Evolutionary conservation across 768 basidiomycete species (phyloP).

Genomic region (Boletus eberwhitei): DNA sequence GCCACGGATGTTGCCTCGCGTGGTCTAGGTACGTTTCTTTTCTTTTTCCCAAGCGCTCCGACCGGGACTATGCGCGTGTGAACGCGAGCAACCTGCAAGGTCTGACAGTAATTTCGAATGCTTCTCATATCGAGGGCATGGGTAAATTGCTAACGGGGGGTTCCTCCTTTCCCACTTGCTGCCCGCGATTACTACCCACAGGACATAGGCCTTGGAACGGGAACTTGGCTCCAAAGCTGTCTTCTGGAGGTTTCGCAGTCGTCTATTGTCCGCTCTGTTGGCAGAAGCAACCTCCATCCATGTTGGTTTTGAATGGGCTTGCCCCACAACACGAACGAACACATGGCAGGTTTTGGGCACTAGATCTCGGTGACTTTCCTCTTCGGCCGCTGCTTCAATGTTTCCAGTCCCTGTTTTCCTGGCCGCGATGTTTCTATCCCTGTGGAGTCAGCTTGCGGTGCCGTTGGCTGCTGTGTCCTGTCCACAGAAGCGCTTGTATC

Average conservation of each 20-base stretch:
- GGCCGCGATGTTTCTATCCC: slow-evolving; percentile 23
- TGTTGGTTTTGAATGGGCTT: slow-evolving; percentile 23
- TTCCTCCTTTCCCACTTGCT: slow-evolving; percentile 15
- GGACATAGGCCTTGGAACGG: slow-evolving; percentile 23
- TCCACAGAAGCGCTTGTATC: slow-evolving; percentile 32
- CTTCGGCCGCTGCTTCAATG: slow-evolving; percentile 21
- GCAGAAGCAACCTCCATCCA: slow-evolving; percentile 17
- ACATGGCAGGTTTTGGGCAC: slow-evolving; percentile 21
- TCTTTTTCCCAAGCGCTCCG: slow-evolving; percentile 33
- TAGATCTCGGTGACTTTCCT: slow-evolving; percentile 25
- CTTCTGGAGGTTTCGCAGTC: slow-evolving; percentile 17
- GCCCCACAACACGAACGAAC: slow-evolving; percentile 18
- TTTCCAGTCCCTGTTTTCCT: slow-evolving; percentile 23
- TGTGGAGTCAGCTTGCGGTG: slow-evolving; percentile 17
- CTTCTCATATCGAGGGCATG: slow-evolving; percentile 19
- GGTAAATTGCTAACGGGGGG: slow-evolving; percentile 21
- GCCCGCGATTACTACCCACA: slow-evolving; percentile 26
- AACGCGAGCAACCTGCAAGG: slow-evolving; percentile 29
- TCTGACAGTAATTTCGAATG: slow-evolving; percentile 26
- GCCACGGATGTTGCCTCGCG: slow-evolving; percentile 99
- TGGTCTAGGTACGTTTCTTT: slow-evolving; percentile 91
- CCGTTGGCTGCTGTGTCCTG: slow-evolving; percentile 25
- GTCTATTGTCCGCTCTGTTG: slow-evolving; percentile 23
- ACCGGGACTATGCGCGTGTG: slow-evolving; percentile 32
- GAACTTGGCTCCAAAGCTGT: slow-evolving; percentile 17